Base-by-base conservation (phyloP, 352 stramenopile species). In the Globisporangium iwayamae region DNA sequence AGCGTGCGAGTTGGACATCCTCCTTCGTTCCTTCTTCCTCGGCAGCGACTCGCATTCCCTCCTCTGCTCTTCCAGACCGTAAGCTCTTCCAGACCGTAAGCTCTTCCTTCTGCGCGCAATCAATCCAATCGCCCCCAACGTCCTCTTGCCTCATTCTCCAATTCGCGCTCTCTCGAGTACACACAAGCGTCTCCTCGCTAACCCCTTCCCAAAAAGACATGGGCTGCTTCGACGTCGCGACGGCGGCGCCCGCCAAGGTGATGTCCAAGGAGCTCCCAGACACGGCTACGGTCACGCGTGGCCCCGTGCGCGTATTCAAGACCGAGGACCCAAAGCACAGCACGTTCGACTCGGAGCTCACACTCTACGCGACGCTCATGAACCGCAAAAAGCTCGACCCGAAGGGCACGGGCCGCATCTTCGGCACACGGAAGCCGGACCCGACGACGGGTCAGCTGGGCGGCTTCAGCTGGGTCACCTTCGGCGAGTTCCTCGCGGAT, bases 381-480 rank as follows among this genome's bases (percentile, higher is more conserved):
- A 48, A 74, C 13, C 72, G 75, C 10, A 67, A 70, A 28, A 63
- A 72, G 54, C 62, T 83, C 20, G 76, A 87, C 66, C 70, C 69
- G 4, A 64, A 85, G 18, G 80, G 81, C 66, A 76, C 71, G 54
- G 73, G 78, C 56, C 72, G 58, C 28, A 81, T 87, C 34, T 89
- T 90, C 39, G 83, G 83, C 16, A 81, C 69, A 71, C 80, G 80
- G 20, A 69, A 72, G 51, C 61, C 64, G 22, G 76, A 88, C 62
- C 63, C 76, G 0, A 53, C 56, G 3, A 87, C 69, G 14, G 68
- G 72, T 3, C 58, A 78, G 47, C 60, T 68, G 0, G 83, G 83
- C 2, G 57, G 60, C 0, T 91, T 78, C 57, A 72, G 77, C 53
- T 91, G 80, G 79, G 60, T 87, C 38, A 90, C 78, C 30, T 83